Base-by-base conservation (phyloP, 352 stramenopile species). In the Globisporangium paroecandrum region DNA sequence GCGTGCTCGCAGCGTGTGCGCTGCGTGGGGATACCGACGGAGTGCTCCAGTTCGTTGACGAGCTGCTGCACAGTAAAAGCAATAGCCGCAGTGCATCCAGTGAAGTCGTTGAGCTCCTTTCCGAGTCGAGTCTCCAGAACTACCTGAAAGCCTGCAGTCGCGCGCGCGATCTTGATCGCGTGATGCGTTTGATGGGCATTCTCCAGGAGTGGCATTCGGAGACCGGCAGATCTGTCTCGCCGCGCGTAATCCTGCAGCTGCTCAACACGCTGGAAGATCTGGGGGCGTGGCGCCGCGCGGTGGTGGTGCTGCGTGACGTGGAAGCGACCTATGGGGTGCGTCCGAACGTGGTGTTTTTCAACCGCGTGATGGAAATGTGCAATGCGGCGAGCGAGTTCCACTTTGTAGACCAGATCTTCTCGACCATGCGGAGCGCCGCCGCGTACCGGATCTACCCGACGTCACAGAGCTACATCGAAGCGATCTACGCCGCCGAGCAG, bases 401-500 rank as follows among this genome's bases (percentile, higher is more conserved):
- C 15, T 70, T 77, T 13, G 82, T 78, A 20, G 72, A 83, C 38
- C 82, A 79, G 59, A 90, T 94, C 62, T 94, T 92, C 55, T 56
- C 72, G 46, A 89, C 82, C 1, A 91, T 94, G 82, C 74, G 90
- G 36, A 76, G 81, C 60, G 59, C 79, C 12, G 64, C 68, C 8
- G 74, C 69, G 20, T 87, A 87, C 53, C 79, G 72, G 3, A 68
- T 91, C 9, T 75, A 65, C 55, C 82, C 82, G 18, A 81, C 81
- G 12, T 68, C 73, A 13, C 78, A 81, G 64, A 89, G 81, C 62
- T 93, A 90, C 54, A 81, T 93, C n/a, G 75, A 94, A 78, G 76
- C 70, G 12, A 92, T 94, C 65, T 89, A 80, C 32, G 81, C 86
- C 2, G 71, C 85, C 12, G 84, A 94, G 63, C 75, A 91, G 64